A percentile compares a stretch with the other conserved stretches of the same genome.
phyloP scores from a whole-genome alignment of 768 basidiomycete species.

The Clathrus columnatus region DNA sequence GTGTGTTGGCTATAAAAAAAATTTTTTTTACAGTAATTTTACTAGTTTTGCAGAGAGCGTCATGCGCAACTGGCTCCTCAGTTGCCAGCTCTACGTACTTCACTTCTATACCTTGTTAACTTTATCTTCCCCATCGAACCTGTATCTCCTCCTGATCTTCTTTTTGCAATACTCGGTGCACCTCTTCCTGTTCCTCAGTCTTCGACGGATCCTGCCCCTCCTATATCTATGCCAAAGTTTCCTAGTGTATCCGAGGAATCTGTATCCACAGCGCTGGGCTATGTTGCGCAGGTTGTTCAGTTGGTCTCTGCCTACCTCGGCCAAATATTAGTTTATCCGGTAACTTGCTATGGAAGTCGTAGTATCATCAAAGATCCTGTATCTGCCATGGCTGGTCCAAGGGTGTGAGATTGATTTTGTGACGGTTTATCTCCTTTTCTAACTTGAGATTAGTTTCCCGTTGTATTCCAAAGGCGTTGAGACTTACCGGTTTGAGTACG shows the following conservation, averaged over 20 bases:
- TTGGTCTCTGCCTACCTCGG: conserved; percentile 73
- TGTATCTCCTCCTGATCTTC: conserved; percentile 70
- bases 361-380: conserved; percentile 90
- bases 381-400: conserved; percentile 89
- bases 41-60: conserved; percentile 32
- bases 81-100: conserved; percentile 47
- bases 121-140: conserved; percentile 87
- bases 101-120: conserved; percentile 61
- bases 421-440: neutral
- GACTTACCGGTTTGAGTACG: conserved; percentile 95
- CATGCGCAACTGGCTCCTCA: conserved; percentile 39
- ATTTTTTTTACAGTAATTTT: conserved; percentile 20
- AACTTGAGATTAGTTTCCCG: conserved; percentile 62
- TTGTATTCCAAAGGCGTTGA: conserved; percentile 92
- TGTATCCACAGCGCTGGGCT: conserved; percentile 85
- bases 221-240: conserved; percentile 54
- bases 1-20: conserved; percentile 19
- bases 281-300: conserved; percentile 80
- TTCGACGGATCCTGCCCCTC: conserved; percentile 74
- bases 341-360: conserved; percentile 83
- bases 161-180: conserved; percentile 78
- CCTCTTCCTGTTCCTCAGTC: conserved; percentile 85
- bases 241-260: conserved; percentile 75
- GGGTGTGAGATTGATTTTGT: conserved; percentile 54
- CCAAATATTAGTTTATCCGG: conserved; percentile 73